Evolutionary conservation across 441 rosid genomes (phyloP), one percentile per base, ranked within the genome.

Genomic region (Euphorbia celastroides): DNA sequence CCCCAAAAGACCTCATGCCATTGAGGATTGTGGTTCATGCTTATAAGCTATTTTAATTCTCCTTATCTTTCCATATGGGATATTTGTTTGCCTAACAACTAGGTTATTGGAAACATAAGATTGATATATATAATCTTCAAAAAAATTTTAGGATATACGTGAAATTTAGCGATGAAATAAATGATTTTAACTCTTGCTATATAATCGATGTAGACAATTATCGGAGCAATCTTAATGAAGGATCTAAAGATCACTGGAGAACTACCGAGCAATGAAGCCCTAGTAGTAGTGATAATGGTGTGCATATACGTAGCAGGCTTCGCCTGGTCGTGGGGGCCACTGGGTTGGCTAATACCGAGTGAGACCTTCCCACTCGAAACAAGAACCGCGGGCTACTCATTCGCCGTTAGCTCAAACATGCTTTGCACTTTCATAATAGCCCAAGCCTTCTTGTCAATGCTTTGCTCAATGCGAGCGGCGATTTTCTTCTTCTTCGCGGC

Each of bases 311-410:
- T 93, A 3, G 81, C 98, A 9, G 86, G 88, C 10, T 93, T 93
- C 17, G 98, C 98, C 0, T 93, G 98, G 98, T 93, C 98, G 2
- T 93, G 97, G 97, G 98, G 98, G 1, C 98, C 98, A 8, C 84
- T 93, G 7, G 96, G 93, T 3, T 90, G 97, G 96, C 73, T 93
- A 30, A 87, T 93, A 22, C 97, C 98, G 0, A 90, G 96, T 16
- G 98, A 93, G 65, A 93, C 88, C 1, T 90, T 93, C 80, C 98
- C 96, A 2, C 57, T 93, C 4, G 98, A 90, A 82, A 90, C 93
- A 0, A 89, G 97, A 1, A 88, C 98, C n/a, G 0, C 97, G 93
- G 0, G 98, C 97, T n/a, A 97, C 88, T 78, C 88, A 94, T 69
- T 84, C 90, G 9, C 97, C 0, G 97, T 93, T 23, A 84, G 93